Evolutionary conservation across 2,329 filamentous ascomycete species (phyloP).

Genomic region (Alternaria sp.): DNA sequence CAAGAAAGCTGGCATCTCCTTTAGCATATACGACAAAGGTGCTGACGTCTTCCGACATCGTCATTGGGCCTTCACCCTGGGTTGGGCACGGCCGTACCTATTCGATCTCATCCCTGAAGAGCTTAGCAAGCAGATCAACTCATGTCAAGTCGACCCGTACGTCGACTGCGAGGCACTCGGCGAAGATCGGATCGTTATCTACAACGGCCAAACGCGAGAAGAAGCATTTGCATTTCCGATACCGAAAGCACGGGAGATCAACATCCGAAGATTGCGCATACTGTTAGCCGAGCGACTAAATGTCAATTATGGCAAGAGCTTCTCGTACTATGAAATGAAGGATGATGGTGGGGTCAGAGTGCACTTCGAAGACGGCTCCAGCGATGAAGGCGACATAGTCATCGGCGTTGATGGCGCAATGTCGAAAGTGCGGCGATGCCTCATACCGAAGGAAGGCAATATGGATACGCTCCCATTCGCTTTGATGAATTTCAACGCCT

Average conservation of each 20-base stretch:
- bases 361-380: conserved; percentile 36
- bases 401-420: conserved; percentile 41
- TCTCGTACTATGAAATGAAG: conserved; percentile 23
- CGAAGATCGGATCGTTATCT: conserved; percentile 43
- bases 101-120: conserved; percentile 42
- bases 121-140: conserved; percentile 33
- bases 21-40: conserved; percentile 41
- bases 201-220: conserved; percentile 47
- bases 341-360: conserved; percentile 37
- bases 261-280: conserved; percentile 49
- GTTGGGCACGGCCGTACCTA: conserved; percentile 46
- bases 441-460: conserved; percentile 27
- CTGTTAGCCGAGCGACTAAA: conserved; percentile 48
- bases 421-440: conserved; percentile 36
- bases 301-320: conserved; percentile 40
- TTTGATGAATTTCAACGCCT: conserved; percentile 43
- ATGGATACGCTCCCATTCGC: conserved; percentile 39
- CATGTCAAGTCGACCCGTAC: conserved; percentile 46
- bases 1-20: conserved; percentile 46
- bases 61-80: conserved; percentile 51
- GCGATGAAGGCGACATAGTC: conserved; percentile 29
- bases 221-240: conserved; percentile 47
- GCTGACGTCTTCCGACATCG: conserved; percentile 37
- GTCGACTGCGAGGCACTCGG: conserved; percentile 37
- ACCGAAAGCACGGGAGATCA: conserved; percentile 44